phyloP scores from a whole-genome alignment of 371 early-diverging fungal genomes.

The Zychaea mexicana region DNA sequence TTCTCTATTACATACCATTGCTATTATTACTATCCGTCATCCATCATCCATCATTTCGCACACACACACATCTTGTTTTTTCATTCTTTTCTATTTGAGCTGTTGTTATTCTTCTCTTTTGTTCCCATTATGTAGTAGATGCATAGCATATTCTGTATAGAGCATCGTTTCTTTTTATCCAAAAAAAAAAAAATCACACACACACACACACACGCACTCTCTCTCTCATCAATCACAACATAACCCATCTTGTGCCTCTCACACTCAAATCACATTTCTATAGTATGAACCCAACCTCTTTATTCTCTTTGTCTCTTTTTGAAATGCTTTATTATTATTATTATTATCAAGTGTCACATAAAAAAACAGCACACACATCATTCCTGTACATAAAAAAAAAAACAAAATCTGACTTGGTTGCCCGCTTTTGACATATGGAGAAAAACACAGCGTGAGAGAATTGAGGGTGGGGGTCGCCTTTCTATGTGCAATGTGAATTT shows the following conservation, averaged over 20 bases:
- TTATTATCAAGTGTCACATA: slow-evolving; percentile 6
- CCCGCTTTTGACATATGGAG: background rate
- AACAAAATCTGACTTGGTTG: no score
- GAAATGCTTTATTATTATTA: slow-evolving; percentile 2
- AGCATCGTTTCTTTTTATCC: slow-evolving; percentile 3
- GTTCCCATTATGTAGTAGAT: background rate
- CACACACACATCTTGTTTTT: background rate
- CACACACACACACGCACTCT: background rate
- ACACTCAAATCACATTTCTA: background rate
- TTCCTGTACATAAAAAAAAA: slow-evolving; percentile 4
- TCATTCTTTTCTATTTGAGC: background rate
- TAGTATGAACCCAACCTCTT: background rate
- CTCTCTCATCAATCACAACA: no score
- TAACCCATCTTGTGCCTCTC: no score
- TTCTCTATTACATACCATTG: background rate
- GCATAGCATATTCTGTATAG: slow-evolving; percentile 6
- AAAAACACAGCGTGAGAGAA: background rate
- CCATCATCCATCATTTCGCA: background rate
- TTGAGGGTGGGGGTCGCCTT: background rate
- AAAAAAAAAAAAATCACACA: background rate
- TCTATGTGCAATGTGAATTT: background rate
- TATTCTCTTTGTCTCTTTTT: background rate
- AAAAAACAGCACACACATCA: background rate
- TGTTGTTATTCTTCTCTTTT: background rate
- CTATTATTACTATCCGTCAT: background rate